Base-by-base conservation (phyloP, 257 asterid species). In the Eustoma russellianum region DNA sequence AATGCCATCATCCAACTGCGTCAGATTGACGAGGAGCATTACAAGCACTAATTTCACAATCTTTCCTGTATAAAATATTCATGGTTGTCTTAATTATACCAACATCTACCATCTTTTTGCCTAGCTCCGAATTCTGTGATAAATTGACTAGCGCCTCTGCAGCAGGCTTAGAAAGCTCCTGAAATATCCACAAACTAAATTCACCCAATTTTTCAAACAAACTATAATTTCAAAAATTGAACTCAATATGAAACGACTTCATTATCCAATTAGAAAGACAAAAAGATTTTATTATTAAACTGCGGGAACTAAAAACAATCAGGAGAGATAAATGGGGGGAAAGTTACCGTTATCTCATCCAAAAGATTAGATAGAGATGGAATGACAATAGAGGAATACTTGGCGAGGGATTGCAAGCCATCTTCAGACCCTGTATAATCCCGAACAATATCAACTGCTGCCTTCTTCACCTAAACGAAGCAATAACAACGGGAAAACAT, bases 371-470 rank as follows among this genome's bases (percentile, higher is more conserved):
- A 70, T 50, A 92, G 68, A 19, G 90, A 68, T 46, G 94, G 85
- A 65, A 85, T 35, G 45, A 74, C 88, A 49, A 74, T 69, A 19
- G 44, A 11, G 11, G 72, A 66, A 69, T 88, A 79, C 52, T 70
- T 81, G 35, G 71, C 91, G 28, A 92, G 83, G 59, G 95, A 82
- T 68, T 62, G 64, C 53, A 92, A 65, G 49, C 94, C 97, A 66
- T 88, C 97, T 53, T 88, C 99, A 12, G 94, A 83, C 34, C 98
- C 98, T 46, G 95, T 92, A 58, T 74, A 92, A 72, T 92, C 95
- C 52, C 98, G 86, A 69, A 88, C 78, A 24, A 92, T 92, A 60
- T 64, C 71, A 17, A 85, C 95, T 4, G 97, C 97, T 19, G 80
- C 82, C 46, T 83, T 88, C 73, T 69, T 80, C 66, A 92, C 80